These are phyloP conservation scores for Phanerochaete sordida DNA, from an alignment of 768 basidiomycete species.

Conservation along the genomic window DNA sequence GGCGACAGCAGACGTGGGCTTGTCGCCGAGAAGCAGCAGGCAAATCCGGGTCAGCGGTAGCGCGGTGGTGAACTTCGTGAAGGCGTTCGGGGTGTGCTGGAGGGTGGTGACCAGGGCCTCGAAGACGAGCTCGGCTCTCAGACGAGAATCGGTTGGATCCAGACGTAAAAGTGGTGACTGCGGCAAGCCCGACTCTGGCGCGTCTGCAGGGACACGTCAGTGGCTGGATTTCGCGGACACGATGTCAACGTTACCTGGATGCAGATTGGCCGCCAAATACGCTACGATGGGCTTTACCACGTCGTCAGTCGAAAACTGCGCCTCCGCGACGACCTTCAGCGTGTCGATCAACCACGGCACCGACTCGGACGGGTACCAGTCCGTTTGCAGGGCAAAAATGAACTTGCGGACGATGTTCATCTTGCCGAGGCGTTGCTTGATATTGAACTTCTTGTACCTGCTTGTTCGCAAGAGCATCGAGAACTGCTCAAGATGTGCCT, in stretches of 20 bases:
- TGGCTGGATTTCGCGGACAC: background rate
- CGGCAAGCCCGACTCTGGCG: conserved; percentile 39
- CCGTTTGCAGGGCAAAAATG: conserved; percentile 78
- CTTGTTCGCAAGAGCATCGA: conserved; percentile 67
- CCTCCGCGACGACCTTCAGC: conserved; percentile 55
- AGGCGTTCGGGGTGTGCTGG: conserved; percentile 38
- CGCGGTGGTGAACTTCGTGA: conserved; percentile 64
- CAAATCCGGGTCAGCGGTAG: conserved; percentile 78
- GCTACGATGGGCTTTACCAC: conserved; percentile 83
- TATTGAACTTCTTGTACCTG: conserved; percentile 74
- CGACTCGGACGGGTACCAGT: conserved; percentile 64
- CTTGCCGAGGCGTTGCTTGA: conserved; percentile 68
- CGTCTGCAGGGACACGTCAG: conserved; percentile 1
- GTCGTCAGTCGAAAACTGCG: conserved; percentile 69
- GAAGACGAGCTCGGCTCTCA: conserved; percentile 69
- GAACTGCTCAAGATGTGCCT: conserved; percentile 80
- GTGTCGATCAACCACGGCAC: conserved; percentile 50
- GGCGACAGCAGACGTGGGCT: conserved; percentile 58
- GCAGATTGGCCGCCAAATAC: conserved; percentile 78
- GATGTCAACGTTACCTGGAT: conserved; percentile 47
- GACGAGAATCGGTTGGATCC: conserved; percentile 43
- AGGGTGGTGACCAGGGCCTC: conserved; percentile 61
- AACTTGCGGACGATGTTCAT: conserved; percentile 69
- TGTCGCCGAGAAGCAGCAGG: conserved; percentile 75
- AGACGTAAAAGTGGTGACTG: conserved; percentile 54